Conservation (phyloP, 306 rosid genomes). For the Ochetophila trinervis region DNA sequence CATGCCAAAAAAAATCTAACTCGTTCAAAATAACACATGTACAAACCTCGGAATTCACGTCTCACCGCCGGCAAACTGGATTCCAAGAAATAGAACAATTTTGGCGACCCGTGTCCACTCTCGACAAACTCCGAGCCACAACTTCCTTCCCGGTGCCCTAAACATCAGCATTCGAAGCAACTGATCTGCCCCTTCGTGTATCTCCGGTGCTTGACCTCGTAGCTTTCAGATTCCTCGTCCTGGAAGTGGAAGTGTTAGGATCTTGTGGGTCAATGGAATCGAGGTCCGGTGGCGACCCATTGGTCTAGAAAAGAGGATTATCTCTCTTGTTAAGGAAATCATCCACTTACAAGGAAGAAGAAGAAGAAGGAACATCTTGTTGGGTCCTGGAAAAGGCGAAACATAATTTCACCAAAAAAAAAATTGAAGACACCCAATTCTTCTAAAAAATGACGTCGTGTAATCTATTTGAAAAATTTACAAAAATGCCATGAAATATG, state of each 20-base stretch:
- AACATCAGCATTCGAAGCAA: constrained; percentile 28
- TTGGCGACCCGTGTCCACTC: constrained; percentile 45
- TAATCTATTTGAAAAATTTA: too few species aligned
- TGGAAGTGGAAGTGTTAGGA: constrained; percentile 4
- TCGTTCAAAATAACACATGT: neutral
- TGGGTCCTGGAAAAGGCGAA: constrained; percentile 52
- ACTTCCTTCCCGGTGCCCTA: constrained; percentile 29
- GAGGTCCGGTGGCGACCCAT: constrained; percentile 24
- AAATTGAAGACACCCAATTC: too few species aligned
- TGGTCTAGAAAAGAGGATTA: constrained; percentile 68
- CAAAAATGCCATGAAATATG: too few species aligned
- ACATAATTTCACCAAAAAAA: too few species aligned
- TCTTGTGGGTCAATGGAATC: constrained; percentile 18
- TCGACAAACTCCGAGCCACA: constrained; percentile 42
- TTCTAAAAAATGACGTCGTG: too few species aligned
- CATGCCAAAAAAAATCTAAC: neutral
- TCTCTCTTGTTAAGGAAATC: constrained; percentile 78
- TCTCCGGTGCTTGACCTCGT: constrained; percentile 6
- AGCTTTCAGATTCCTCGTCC: constrained; percentile 12
- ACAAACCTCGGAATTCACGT: constrained; percentile 61
- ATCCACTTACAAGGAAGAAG: neutral
- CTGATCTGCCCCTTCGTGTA: constrained; percentile 48
- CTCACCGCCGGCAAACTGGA: constrained; percentile 45
- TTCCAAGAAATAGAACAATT: constrained; percentile 58
- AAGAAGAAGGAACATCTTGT: constrained; percentile 24